Evolutionary conservation across 2,329 filamentous ascomycete genomes (phyloP), one percentile per base, ranked within the genome.

Genomic region (Aspergillus proliferans): DNA sequence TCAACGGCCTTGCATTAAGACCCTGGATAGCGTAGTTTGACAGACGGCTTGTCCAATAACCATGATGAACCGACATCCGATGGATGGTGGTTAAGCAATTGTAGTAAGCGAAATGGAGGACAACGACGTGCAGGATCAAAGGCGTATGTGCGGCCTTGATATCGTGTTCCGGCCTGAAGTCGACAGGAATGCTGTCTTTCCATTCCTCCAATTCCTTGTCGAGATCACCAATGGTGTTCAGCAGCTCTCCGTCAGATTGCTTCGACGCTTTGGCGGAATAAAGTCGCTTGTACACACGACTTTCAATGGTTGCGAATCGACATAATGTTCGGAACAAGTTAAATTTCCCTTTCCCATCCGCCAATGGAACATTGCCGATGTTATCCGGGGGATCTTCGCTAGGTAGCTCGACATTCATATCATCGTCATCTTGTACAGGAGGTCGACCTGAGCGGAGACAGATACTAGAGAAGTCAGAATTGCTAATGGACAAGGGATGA

Each of bases 51-150:
- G 92, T 97, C 93, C 93, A 98, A 71, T 95, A 96, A 12, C 93
- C 93, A 65, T 96, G 91, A 61, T 97, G 93, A 26, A 97, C 87
- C 39, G 89, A 95, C 93, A 97, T 98, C 46, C 93, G 88, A 67
- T 98, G 93, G 55, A 98, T 96, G 0, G 93, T 98, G 1, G 92
- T 96, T 46, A 98, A 73, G 61, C 91, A 96, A 67, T 98, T 98
- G 75, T 97, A 97, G 70, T 98, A 98, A 1, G 89, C 86, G 62
- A 98, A 94, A 68, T 98, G 93, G 50, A 98, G 75, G 66, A 95
- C 88, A 52, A 95, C 91, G 46, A 98, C 83, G 57, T 97, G 92
- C 18, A 98, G 76, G 18, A 97, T 91, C n/a, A 97, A 77, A 1
- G 92, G 91, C 0, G 90, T 94, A 67, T 96, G 89, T 0, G 86